Evolutionary conservation across 2,329 filamentous ascomycete species (phyloP).

Genomic region (Monilinia aucupariae): DNA sequence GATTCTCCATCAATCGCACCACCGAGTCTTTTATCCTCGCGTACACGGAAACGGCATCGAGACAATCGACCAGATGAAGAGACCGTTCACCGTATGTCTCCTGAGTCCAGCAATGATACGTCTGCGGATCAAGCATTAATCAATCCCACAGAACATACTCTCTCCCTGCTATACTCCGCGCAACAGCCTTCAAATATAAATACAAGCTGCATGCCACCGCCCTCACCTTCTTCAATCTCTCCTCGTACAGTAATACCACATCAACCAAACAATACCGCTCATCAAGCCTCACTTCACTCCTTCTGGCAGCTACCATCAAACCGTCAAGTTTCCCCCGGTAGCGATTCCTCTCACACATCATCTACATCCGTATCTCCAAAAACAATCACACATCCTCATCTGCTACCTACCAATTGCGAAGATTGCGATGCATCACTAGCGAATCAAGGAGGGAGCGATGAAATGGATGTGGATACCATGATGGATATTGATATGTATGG

Average conservation of each 20-base stretch:
- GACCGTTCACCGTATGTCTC: conserved; percentile 35
- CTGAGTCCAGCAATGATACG: neutral
- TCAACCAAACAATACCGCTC: conserved; percentile 20
- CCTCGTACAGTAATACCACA: conserved; percentile 21
- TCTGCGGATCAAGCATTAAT: conserved; percentile 18
- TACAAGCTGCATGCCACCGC: conserved; percentile 19
- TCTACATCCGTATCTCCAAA: conserved; percentile 16
- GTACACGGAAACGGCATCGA: conserved; percentile 57
- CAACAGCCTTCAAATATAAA: conserved; percentile 39
- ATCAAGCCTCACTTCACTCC: conserved; percentile 52
- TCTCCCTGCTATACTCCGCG: conserved; percentile 53
- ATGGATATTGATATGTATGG: conserved; percentile 36
- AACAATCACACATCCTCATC: conserved; percentile 20
- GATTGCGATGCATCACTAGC: conserved; percentile 44
- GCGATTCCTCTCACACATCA: conserved; percentile 29
- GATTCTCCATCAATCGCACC: conserved; percentile 31
- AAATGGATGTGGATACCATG: conserved; percentile 41
- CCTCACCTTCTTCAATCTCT: conserved; percentile 21
- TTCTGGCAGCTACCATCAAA: conserved; percentile 52
- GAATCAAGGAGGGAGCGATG: conserved; percentile 29
- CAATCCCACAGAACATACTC: conserved; percentile 41
- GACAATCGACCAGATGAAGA: conserved; percentile 53
- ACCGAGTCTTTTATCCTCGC: conserved; percentile 46
- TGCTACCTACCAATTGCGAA: conserved; percentile 43
- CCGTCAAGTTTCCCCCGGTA: conserved; percentile 34